Base-by-base conservation (phyloP, 768 basidiomycete genomes). In the Termitomyces sp. region DNA sequence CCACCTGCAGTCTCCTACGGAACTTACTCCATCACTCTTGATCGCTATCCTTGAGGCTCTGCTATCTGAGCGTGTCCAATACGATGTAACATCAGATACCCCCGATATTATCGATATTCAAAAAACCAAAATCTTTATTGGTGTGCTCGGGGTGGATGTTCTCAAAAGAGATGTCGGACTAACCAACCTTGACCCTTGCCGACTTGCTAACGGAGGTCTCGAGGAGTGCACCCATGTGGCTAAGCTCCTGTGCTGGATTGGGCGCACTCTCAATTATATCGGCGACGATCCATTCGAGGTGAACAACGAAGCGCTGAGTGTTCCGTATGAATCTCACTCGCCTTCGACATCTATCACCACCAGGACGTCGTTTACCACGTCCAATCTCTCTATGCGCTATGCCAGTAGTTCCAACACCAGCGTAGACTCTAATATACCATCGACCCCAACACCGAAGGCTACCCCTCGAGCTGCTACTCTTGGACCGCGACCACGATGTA, bases 81-180 rank as follows among this genome's bases (percentile, higher is more conserved):
- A 54, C 8, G 49, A 62, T 47, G 56, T 32, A 4, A n/a, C 20
- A 32, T 46, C 38, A 40, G 55, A 61, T 31, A 75, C 85, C 2
- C 61, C 54, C 15, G 63, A 60, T 29, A 60, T 32, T 37, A 20
- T 57, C 77, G 85, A 85, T 65, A 71, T 89, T 1, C 82, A 87
- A 51, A 83, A 82, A 37, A 86, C 88, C 79, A 90, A 92, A 66
- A 77, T 92, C 3, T 88, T 93, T 59, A 78, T 92, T 7, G 90
- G 90, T 1, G 82, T 91, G 6, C 77, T 92, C 6, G 86, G 89
- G 62, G 81, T 76, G 36, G 89, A 92, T 63, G 72, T 91, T 40
- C 68, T 92, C 14, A 69, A 76, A 65, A 72, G 73, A 55, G 85
- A 89, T 61, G 81, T 91, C 5, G 89, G 88, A 0, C 76, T 92